Conservation (phyloP, 139 green algal species). For the Micromonas commoda region DNA sequence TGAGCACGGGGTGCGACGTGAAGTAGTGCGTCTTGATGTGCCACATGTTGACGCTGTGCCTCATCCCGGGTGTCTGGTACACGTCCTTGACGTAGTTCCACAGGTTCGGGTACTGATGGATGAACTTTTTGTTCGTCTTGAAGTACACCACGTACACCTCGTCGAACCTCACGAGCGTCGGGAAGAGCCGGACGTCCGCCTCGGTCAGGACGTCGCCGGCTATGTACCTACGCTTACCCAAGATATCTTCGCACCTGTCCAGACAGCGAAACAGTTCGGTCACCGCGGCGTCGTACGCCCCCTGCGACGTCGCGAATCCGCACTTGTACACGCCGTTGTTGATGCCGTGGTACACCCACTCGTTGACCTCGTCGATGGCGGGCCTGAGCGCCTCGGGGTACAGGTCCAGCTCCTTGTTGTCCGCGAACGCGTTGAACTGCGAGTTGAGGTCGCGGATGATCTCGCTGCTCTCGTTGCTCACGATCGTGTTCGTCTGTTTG, state of each 20-base stretch:
- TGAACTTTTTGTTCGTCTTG: conserved; percentile 82
- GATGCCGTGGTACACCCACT: conserved; percentile 78
- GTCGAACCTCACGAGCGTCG: conserved; percentile 74
- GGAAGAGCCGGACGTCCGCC: conserved; percentile 87
- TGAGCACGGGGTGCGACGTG: conserved; percentile 40
- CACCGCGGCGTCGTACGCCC: conserved; percentile 77
- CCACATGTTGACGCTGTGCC: conserved; percentile 65
- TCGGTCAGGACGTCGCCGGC: conserved; percentile 80
- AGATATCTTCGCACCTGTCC: conserved; percentile 59
- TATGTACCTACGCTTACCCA: conserved; percentile 74
- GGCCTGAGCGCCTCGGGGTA: conserved; percentile 34
- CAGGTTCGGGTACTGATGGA: conserved; percentile 71
- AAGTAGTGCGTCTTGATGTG: conserved; percentile 76
- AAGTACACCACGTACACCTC: conserved; percentile 85
- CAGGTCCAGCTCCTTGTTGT: conserved; percentile 46
- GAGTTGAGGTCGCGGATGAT: conserved; percentile 77
- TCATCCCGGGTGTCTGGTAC: conserved; percentile 66
- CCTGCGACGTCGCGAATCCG: conserved; percentile 82
- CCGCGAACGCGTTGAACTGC: conserved; percentile 74
- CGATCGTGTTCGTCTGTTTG: conserved; percentile 79
- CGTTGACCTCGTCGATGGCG: conserved; percentile 49
- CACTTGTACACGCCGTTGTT: conserved; percentile 97
- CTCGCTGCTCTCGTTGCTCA: conserved; percentile 93
- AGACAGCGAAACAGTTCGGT: conserved; percentile 46
- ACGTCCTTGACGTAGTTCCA: conserved; percentile 65